phyloP scores from a whole-genome alignment of 768 basidiomycete species.

The Xerocomellus dryophilus region DNA sequence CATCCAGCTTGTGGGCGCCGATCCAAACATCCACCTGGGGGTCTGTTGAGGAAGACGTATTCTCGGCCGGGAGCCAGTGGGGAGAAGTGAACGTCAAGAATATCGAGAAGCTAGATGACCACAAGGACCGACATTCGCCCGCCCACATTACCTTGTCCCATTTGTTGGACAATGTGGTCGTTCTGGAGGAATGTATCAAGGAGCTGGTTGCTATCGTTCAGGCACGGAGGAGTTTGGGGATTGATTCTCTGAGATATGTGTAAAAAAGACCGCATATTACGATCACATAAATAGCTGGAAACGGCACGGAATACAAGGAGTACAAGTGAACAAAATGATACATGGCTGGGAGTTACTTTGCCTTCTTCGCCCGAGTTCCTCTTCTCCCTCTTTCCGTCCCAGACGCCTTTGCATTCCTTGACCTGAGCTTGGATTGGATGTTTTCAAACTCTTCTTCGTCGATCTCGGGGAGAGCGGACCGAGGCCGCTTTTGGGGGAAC shows the following conservation, averaged over 20 bases:
- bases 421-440: conserved; percentile 56
- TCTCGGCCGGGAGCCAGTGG: conserved; percentile 47
- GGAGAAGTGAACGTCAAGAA: conserved; percentile 31
- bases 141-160: conserved; percentile 70
- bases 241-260: conserved; percentile 77
- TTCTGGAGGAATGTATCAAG: conserved; percentile 93
- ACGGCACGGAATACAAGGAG: background rate
- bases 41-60: conserved; percentile 69
- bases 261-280: conserved; percentile 31
- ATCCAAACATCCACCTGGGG: conserved; percentile 50
- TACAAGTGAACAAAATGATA: background rate
- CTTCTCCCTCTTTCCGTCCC: conserved; percentile 28
- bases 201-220: conserved; percentile 85
- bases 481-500: conserved; percentile 51
- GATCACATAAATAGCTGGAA: conserved; percentile 1
- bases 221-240: conserved; percentile 77
- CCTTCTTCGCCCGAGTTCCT: conserved; percentile 33
- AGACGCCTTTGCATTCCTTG: conserved; percentile 41
- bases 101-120: conserved; percentile 16
- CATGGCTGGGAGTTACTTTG: conserved; percentile 23
- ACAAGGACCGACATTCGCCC: conserved; percentile 31
- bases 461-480: conserved; percentile 49
- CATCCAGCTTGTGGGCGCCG: conserved; percentile 64
- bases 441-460: conserved; percentile 65
- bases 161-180: conserved; percentile 89